phyloP scores from a whole-genome alignment of 768 basidiomycete genomes.

The Coprinopsis cinerea region DNA sequence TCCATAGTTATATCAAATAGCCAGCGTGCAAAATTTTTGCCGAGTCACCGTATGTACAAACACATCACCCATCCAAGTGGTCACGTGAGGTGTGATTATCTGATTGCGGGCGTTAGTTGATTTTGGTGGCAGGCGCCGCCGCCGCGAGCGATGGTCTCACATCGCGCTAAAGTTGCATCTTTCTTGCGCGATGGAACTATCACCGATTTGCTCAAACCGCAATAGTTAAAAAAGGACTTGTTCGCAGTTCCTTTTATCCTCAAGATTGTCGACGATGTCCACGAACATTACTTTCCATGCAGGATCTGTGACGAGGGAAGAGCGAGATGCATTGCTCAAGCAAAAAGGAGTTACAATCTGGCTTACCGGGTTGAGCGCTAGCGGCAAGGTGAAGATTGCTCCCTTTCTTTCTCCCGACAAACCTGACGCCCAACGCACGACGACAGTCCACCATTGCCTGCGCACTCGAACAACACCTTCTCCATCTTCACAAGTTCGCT shows the following conservation, averaged over 20 bases:
- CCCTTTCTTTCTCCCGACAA: neutral
- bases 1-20: no score
- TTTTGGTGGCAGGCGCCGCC: no score
- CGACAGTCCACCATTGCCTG: constrained; percentile 91
- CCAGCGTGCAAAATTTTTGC: no score
- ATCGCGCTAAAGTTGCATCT: constrained; percentile 9
- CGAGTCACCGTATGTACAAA: no score
- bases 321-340: constrained; percentile 60
- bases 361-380: constrained; percentile 94
- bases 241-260: no score
- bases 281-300: constrained; percentile 66
- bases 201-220: neutral
- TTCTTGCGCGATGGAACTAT: neutral
- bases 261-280: constrained; percentile 24
- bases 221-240: no score
- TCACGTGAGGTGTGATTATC: no score
- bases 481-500: constrained; percentile 78
- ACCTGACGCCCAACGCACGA: neutral
- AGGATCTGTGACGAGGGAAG: constrained; percentile 68
- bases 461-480: constrained; percentile 91
- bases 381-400: constrained; percentile 76
- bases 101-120: no score
- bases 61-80: no score
- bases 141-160: neutral
- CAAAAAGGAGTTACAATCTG: constrained; percentile 93